Base-by-base conservation (phyloP, 805 yeast genomes). In the Saccharomycopsis sp. region DNA sequence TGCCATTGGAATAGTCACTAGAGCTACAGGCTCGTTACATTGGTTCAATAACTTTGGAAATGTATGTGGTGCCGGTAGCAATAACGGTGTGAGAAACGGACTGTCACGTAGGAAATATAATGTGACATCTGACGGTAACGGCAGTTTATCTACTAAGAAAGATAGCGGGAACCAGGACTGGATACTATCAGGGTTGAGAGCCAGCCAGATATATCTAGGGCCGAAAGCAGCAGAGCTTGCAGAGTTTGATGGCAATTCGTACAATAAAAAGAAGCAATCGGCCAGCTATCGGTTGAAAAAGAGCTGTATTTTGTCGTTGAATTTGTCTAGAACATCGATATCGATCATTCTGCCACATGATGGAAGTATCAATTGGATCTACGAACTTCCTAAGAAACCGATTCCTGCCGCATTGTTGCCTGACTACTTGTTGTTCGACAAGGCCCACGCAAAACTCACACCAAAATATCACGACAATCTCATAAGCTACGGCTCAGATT, bases 11-110 rank as follows among this genome's bases (percentile, higher is more conserved):
- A 71, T 84, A 49, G 73, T 83, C 17, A 84, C 85, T 24, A 72
- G 73, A 57, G 68, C 74, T 2, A 73, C 79, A 14, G 90, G 90
- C 0, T 78, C 87, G 0, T 69, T 86, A 19, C 90, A 85, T 64
- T 83, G 85, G 78, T 85, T 80, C 66, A 76, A 50, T 8, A 56
- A 58, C 35, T 58, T 23, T 47, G 29, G 42, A 15, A 38, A 52
- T 7, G n/a, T n/a, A n/a, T n/a, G n/a, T n/a, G n/a, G n/a, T 9
- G 42, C 53, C 17, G 7, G 47, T 12, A 7, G 9, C 8, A 25
- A 14, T 8, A 8, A 14, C 8, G 53, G 38, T 19, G 8, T 7
- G 8, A 5, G 57, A 49, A n/a, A 24, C 8, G 20, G 3, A 76
- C n/a, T n/a, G n/a, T n/a, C n/a, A n/a, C n/a, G n/a, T n/a, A n/a